Percentiles rank a stretch among this genome's conserved stretches.
These are phyloP conservation scores for Hygrophila difformis DNA, from an alignment of 257 asterid genomes.

Conservation along the genomic window DNA sequence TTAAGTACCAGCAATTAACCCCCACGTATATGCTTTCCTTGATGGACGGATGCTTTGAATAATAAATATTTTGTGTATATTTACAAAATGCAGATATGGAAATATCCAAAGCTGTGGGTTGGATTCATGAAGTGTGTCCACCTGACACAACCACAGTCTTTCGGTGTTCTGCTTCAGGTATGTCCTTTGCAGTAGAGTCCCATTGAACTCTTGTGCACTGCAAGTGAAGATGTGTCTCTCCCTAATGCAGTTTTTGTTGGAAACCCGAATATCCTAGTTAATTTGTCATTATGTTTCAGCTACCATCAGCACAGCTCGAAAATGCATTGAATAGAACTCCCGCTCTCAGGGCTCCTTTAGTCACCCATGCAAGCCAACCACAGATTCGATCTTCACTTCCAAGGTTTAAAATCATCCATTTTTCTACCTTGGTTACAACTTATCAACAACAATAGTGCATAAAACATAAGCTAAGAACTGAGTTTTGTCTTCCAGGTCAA, in stretches of 20 bases:
- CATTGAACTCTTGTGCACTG: neutral
- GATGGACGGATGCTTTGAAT: no score
- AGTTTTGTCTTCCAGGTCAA: constrained; percentile 42
- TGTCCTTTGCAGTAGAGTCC: neutral
- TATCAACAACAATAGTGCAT: no score
- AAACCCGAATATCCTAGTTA: neutral
- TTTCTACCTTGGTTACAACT: neutral
- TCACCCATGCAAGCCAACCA: constrained; percentile 82
- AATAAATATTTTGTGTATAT: neutral
- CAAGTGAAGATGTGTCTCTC: neutral
- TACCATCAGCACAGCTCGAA: constrained; percentile 90
- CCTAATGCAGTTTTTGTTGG: constrained; percentile 5
- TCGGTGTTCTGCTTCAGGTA: constrained; percentile 91
- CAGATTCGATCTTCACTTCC: constrained; percentile 79
- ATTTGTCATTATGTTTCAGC: constrained; percentile 39
- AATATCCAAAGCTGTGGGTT: constrained; percentile 95
- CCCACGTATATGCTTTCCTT: no score
- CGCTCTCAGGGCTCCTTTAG: constrained; percentile 77
- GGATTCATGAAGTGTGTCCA: constrained; percentile 93
- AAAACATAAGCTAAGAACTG: no score
- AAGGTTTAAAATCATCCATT: constrained; percentile 34
- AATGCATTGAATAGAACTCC: constrained; percentile 68
- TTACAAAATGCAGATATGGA: constrained; percentile 73
- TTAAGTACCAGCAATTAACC: no score
- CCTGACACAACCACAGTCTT: constrained; percentile 86